phyloP scores from a whole-genome alignment of 495 filamentous ascomycete species.

The Trichoderma gamsii region DNA sequence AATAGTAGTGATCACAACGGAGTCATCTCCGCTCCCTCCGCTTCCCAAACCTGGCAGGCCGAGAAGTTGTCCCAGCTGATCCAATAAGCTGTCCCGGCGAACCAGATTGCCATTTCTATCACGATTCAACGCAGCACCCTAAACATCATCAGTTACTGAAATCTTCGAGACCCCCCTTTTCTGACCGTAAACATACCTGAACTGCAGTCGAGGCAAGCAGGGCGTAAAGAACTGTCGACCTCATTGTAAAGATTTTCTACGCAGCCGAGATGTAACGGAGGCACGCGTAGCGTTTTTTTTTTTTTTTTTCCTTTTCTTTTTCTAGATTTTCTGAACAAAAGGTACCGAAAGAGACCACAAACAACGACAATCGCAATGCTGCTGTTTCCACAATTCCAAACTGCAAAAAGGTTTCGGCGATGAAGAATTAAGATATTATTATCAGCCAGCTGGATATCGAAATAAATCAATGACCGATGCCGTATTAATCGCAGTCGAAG shows the following conservation, averaged over 20 bases:
- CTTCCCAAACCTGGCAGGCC: background rate
- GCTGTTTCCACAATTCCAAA: background rate
- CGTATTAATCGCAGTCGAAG: background rate
- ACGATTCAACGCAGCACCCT: background rate
- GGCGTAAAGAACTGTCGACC: background rate
- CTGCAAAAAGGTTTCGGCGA: background rate
- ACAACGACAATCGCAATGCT: background rate
- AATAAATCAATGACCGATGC: constrained; percentile 5
- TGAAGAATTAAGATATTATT: background rate
- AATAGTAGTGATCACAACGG: background rate
- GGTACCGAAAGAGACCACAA: background rate
- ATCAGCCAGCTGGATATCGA: constrained; percentile 11
- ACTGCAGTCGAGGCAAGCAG: constrained; percentile 6
- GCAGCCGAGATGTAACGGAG: background rate
- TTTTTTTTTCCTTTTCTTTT: no score
- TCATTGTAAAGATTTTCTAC: background rate
- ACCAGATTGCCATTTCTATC: constrained; percentile 4
- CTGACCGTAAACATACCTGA: background rate
- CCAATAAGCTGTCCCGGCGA: background rate
- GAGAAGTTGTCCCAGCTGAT: background rate
- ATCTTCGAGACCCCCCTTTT: background rate
- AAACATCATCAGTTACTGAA: background rate
- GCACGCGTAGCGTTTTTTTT: no score
- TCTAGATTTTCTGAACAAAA: background rate
- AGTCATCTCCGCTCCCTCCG: background rate